Evolutionary conservation across 345 rosid genomes (phyloP).

Genomic region (Aurinia saxatilis): DNA sequence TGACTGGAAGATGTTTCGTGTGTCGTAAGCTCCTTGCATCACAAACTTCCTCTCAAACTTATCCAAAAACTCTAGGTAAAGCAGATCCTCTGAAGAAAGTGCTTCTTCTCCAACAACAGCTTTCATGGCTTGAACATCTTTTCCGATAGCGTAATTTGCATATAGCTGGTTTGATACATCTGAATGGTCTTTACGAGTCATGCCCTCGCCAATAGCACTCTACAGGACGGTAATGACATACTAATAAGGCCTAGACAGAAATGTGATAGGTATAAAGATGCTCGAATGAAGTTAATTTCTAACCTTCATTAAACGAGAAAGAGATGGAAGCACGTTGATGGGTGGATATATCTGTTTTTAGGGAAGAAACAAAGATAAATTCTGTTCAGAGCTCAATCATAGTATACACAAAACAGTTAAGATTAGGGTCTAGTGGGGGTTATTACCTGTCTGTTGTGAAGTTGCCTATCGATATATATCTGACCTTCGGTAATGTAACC

Average conservation of each 20-base stretch:
- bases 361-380: neutral
- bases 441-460: conserved; percentile 22
- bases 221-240: conserved; percentile 16
- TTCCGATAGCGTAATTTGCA: conserved; percentile 97
- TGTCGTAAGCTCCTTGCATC: conserved; percentile 90
- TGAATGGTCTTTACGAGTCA: conserved; percentile 89
- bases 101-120: conserved; percentile 99
- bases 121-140: conserved; percentile 99
- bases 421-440: too few species aligned
- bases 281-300: neutral
- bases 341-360: conserved; percentile 80
- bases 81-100: conserved; percentile 96
- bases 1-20: conserved; percentile 92
- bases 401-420: too few species aligned
- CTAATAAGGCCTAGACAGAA: neutral
- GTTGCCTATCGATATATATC: conserved; percentile 23
- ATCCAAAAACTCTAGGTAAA: conserved; percentile 88
- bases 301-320: conserved; percentile 94
- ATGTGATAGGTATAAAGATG: neutral
- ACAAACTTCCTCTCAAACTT: conserved; percentile 97
- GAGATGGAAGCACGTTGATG: conserved; percentile 81
- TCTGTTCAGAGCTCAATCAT: neutral
- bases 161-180: conserved; percentile 98
- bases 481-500: conserved; percentile 72
- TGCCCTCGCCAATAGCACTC: conserved; percentile 99